Evolutionary conservation across 2,329 filamentous ascomycete species (phyloP), one percentile per base, ranked within the genome.

Genomic region (Aspergillus fijiensis): DNA sequence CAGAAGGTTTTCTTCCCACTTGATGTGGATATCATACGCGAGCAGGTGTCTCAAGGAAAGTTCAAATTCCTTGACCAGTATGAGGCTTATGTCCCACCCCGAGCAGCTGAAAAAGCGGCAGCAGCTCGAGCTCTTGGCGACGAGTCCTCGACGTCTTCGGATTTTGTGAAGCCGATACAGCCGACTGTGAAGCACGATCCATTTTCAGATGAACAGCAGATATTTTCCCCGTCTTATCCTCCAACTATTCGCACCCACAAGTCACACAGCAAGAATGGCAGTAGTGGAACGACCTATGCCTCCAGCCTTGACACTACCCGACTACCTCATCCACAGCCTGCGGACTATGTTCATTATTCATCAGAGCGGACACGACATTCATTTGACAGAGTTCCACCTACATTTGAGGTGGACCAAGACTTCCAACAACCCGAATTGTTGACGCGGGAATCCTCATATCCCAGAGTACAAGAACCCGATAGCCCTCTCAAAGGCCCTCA

Each of bases 1-100:
- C 95, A 98, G 76, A 99, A 99, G 79, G 90, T 96, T 57, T 98
- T 92, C 79, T 91, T 89, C 76, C 95, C 95, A 4, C 89, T 89
- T 67, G 95, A 99, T 70, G 88, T 97, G 60, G 95, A 99, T 74
- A 96, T 99, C 65, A 88, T 99, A 70, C 91, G 95, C 51, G 95
- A 99, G 76, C 92, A 98, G 79, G 87, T 96, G 62, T 86, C 86
- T 29, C 83, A 88, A 78, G 95, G 95, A 67, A 88, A 89, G 71
- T 98, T 96, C 74, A 87, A 89, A 65, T 86, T 92, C 69, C 82
- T 94, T 53, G 84, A 87, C 58, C 76, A 85, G 47, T 80, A 80
- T 55, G 82, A 83, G 56, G 78, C 81, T 5, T 81, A 79, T 49
- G 72, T 82, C 35, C 80, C 81, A n/a, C 79, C 79, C n/a, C 79